phyloP scores from a whole-genome alignment of 257 asterid genomes.

The Orobanche coerulescens region DNA sequence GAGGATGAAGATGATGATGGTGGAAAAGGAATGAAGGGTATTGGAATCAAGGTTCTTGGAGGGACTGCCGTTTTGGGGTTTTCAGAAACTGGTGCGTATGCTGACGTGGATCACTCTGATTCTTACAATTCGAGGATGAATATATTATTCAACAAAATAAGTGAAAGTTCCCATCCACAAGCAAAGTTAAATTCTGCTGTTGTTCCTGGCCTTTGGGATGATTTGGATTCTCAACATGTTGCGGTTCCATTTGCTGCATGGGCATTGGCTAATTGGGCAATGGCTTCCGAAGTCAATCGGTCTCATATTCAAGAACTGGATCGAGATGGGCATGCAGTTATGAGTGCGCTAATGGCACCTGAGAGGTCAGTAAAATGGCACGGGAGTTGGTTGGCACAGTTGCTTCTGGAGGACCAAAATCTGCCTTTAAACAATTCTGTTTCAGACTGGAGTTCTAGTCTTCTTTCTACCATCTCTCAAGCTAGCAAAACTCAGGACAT shows the following conservation, averaged over 20 bases:
- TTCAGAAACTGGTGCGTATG: constrained; percentile 52
- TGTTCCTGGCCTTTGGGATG: constrained; percentile 99
- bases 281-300: constrained; percentile 86
- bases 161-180: constrained; percentile 35
- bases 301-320: constrained; percentile 90
- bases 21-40: constrained; percentile 82
- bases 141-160: constrained; percentile 43
- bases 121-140: constrained; percentile 24
- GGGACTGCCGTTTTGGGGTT: constrained; percentile 88
- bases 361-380: constrained; percentile 99
- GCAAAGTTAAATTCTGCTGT: constrained; percentile 52
- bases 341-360: constrained; percentile 89
- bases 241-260: constrained; percentile 99
- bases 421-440: constrained; percentile 76
- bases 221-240: constrained; percentile 86
- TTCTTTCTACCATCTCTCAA: constrained; percentile 79
- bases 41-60: constrained; percentile 94
- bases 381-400: constrained; percentile 85
- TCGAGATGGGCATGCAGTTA: constrained; percentile 77
- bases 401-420: constrained; percentile 73
- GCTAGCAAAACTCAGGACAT: constrained; percentile 86
- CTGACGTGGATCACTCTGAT: constrained; percentile 48
- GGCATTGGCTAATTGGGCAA: constrained; percentile 99
- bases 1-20: constrained; percentile 62
- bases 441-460: constrained; percentile 86